Conservation (phyloP, 495 filamentous ascomycete species). For the Platismatia glauca region DNA sequence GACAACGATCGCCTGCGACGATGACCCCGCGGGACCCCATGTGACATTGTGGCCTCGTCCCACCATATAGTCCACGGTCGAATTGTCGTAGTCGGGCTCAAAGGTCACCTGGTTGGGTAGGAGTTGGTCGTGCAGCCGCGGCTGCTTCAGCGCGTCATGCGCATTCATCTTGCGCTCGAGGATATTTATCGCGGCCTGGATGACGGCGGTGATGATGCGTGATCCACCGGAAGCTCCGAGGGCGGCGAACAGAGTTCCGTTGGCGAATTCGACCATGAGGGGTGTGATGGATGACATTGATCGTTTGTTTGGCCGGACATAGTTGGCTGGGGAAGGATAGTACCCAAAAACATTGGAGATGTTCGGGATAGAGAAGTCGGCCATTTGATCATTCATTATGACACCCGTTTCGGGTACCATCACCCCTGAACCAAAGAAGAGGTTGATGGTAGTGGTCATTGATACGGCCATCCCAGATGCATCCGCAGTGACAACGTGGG, state of each 20-base stretch:
- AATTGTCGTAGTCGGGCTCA: slow-evolving; percentile 61
- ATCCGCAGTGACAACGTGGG: slow-evolving; percentile 64
- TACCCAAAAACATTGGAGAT: slow-evolving; percentile 72
- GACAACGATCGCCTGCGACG: slow-evolving; percentile 59
- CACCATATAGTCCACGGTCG: slow-evolving; percentile 53
- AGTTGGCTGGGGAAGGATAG: slow-evolving; percentile 71
- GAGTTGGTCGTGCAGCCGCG: slow-evolving; percentile 77
- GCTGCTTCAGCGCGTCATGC: slow-evolving; percentile 51
- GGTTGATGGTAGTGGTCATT: slow-evolving; percentile 73
- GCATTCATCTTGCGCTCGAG: slow-evolving; percentile 54
- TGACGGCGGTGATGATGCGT: slow-evolving; percentile 76
- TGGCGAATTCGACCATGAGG: slow-evolving; percentile 52
- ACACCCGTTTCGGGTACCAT: slow-evolving; percentile 76
- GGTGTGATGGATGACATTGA: slow-evolving; percentile 73
- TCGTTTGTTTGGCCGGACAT: slow-evolving; percentile 67
- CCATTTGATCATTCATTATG: slow-evolving; percentile 91
- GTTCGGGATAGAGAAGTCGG: slow-evolving; percentile 54
- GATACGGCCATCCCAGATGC: slow-evolving; percentile 58
- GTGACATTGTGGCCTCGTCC: slow-evolving; percentile 58
- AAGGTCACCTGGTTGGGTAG: slow-evolving; percentile 58
- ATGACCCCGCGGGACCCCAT: slow-evolving; percentile 32
- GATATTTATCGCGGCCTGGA: slow-evolving; percentile 62
- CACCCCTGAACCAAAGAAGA: slow-evolving; percentile 67
- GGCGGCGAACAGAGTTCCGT: slow-evolving; percentile 56
- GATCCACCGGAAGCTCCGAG: slow-evolving; percentile 79